Conservation (phyloP, 192 early-diverging fungal genomes). For the Dissophora ornata region DNA sequence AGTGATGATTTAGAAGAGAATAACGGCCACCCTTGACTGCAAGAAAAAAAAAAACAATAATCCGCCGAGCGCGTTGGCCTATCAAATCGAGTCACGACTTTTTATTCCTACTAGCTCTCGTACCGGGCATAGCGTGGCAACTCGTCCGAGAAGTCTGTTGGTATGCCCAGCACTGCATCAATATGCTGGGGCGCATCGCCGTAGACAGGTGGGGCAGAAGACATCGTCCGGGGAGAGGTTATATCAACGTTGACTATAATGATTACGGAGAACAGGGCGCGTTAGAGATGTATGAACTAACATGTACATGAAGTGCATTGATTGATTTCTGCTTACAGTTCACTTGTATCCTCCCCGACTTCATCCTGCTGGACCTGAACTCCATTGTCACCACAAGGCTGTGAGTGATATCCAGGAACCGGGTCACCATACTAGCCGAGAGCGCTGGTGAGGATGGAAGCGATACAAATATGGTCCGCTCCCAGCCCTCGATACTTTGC, state of each 20-base stretch:
- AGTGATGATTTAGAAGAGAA: too few species aligned
- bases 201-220: background rate
- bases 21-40: too few species aligned
- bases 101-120: background rate
- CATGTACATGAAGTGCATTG: too few species aligned
- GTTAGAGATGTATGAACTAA: too few species aligned
- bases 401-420: slow-evolving; percentile 12
- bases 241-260: slow-evolving; percentile 3
- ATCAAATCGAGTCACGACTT: background rate
- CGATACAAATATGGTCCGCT: slow-evolving; percentile 13
- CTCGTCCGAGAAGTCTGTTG: slow-evolving; percentile 1
- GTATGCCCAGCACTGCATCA: background rate
- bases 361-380: background rate
- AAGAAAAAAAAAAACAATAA: background rate
- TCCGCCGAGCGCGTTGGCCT: background rate
- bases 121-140: slow-evolving; percentile 13
- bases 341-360: background rate
- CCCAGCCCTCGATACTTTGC: background rate
- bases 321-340: background rate
- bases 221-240: background rate
- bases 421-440: slow-evolving; percentile 5
- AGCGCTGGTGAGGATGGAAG: slow-evolving; percentile 9
- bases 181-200: background rate
- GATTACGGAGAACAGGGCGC: background rate
- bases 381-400: slow-evolving; percentile 5